phyloP scores from a whole-genome alignment of 768 basidiomycete species.

The Boletus sp. region DNA sequence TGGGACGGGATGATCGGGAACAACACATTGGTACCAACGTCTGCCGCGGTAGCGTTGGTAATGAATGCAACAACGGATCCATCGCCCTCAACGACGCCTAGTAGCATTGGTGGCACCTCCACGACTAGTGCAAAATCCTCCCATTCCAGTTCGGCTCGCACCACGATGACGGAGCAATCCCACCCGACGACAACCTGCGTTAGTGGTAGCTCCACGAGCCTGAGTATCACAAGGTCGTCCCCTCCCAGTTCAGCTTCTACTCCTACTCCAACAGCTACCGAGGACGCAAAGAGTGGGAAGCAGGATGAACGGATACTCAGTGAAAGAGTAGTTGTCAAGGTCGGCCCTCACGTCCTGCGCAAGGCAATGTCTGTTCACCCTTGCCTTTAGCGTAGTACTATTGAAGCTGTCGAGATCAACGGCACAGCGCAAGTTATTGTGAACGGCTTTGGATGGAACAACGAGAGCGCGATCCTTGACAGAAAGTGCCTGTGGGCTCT shows the following conservation, averaged over 20 bases:
- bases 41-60: background rate
- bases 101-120: background rate
- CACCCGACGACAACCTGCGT: background rate
- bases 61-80: background rate
- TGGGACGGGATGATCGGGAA: conserved; percentile 45
- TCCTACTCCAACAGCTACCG: background rate
- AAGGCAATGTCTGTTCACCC: background rate
- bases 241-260: background rate
- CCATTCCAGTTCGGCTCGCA: background rate
- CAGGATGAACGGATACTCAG: background rate
- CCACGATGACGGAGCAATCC: background rate
- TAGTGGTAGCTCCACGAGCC: background rate
- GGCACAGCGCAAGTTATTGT: conserved; percentile 27
- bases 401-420: conserved; percentile 28
- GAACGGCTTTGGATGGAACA: conserved; percentile 34
- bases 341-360: background rate
- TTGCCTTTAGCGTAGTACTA: conserved; percentile 13
- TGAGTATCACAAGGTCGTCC: background rate
- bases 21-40: conserved; percentile 1
- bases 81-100: background rate
- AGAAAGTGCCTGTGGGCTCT: conserved; percentile 56
- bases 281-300: background rate
- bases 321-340: background rate
- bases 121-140: background rate
- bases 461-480: conserved; percentile 40